Percentiles rank a stretch among this genome's conserved stretches.
These are phyloP conservation scores for Astraeus odoratus DNA, from an alignment of 768 basidiomycete species.

Conservation along the genomic window DNA sequence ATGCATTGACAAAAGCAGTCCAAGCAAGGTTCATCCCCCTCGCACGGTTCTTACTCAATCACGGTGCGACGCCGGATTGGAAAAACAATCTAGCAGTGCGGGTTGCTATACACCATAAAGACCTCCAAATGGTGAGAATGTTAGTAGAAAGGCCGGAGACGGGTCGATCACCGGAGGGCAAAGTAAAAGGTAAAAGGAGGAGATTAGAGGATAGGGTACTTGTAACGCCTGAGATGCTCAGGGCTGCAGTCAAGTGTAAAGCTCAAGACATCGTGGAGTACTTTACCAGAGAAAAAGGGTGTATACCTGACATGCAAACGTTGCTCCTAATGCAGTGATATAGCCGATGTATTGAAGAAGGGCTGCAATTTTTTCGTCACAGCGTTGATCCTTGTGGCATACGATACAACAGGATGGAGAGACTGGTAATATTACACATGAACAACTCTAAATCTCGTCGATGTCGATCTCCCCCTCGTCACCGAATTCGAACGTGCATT, in stretches of 20 bases:
- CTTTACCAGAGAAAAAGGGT: constrained; percentile 61
- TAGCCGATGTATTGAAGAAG: background rate
- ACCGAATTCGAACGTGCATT: constrained; percentile 86
- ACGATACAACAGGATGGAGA: constrained; percentile 10
- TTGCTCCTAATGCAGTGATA: constrained; percentile 34
- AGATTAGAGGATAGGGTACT: constrained; percentile 54
- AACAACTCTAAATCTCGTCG: constrained; percentile 65
- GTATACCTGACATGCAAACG: constrained; percentile 68
- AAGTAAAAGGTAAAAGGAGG: constrained; percentile 36
- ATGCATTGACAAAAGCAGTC: constrained; percentile 76
- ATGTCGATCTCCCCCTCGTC: constrained; percentile 87
- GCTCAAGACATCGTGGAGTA: constrained; percentile 70
- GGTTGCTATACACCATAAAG: constrained; percentile 67
- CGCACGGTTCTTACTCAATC: constrained; percentile 59
- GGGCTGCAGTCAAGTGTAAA: constrained; percentile 52
- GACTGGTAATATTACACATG: constrained; percentile 5
- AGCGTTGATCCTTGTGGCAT: constrained; percentile 2
- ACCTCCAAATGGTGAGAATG: constrained; percentile 61
- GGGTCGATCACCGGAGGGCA: constrained; percentile 16
- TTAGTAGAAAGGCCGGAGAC: constrained; percentile 58
- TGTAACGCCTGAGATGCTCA: constrained; percentile 54
- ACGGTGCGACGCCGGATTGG: constrained; percentile 62
- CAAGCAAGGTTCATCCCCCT: constrained; percentile 57
- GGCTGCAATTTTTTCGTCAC: background rate
- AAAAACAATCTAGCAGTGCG: constrained; percentile 61